Percentiles rank a stretch among this genome's conserved stretches.
These are phyloP conservation scores for Aspergillus spinulosporus DNA, from an alignment of 2,329 filamentous ascomycete genomes.

Conservation along the genomic window DNA sequence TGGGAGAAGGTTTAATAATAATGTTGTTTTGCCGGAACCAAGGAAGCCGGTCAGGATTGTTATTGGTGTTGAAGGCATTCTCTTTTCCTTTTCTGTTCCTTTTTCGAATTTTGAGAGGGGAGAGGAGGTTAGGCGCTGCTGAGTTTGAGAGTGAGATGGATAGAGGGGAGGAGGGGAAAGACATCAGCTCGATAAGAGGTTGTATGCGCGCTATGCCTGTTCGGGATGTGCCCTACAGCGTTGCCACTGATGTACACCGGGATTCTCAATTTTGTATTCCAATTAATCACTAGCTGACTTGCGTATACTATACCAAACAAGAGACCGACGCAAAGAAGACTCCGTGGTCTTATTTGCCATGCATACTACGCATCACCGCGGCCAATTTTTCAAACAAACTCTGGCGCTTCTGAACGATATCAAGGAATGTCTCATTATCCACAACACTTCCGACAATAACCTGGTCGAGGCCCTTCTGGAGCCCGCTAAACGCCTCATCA, in stretches of 20 bases:
- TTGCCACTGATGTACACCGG: neutral
- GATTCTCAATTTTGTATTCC: neutral
- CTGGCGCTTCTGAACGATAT: conserved; percentile 35
- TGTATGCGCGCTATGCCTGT: conserved; percentile 15
- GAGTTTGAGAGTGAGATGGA: neutral
- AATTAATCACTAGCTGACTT: neutral
- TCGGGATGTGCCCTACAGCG: conserved; percentile 16
- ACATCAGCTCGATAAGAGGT: neutral
- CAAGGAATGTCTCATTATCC: conserved; percentile 31
- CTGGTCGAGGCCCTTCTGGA: conserved; percentile 46
- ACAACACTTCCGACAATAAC: conserved; percentile 40
- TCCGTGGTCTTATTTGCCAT: neutral
- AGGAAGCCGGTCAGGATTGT: conserved; percentile 97
- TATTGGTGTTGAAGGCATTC: conserved; percentile 72
- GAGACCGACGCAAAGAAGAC: neutral
- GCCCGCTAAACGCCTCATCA: conserved; percentile 47
- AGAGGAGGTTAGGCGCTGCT: neutral
- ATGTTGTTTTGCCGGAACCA: conserved; percentile 92
- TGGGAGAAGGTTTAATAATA: conserved; percentile 89
- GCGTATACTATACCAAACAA: neutral
- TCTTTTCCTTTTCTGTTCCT: conserved; percentile 30
- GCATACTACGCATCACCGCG: conserved; percentile 5
- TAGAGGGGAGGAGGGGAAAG: conserved; percentile 4
- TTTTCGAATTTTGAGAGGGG: neutral
- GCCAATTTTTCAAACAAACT: conserved; percentile 19